Base-by-base conservation (phyloP, 1,284 basidiomycete species). In the Ganoderma multipileum region DNA sequence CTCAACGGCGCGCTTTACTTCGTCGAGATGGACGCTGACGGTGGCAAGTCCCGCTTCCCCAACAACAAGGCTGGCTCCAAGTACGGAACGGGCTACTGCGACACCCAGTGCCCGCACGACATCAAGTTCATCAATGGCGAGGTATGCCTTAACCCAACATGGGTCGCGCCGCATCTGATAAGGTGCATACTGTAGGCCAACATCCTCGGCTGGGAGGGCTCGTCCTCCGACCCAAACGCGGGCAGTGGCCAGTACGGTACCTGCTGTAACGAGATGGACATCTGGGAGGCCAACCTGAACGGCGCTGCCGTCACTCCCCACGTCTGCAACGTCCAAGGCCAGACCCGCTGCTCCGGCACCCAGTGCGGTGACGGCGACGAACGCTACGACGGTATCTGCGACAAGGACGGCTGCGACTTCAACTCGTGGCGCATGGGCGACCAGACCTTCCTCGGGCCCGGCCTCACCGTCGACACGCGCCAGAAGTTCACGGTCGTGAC, bases 251-350 rank as follows among this genome's bases (percentile, higher is more conserved):
- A 76, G 47, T 81, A 75, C 74, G 86, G 86, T 68, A 78, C 84
- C n/a, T 88, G 86, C 82, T 88, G 86, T 74, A 82, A 78, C 70
- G 86, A 87, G 82, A 87, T 87, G 86, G 86, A 87, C 76, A 79
- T 88, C 74, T 87, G 86, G 86, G 86, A 87, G 78, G 87, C 85
- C 71, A 89, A 89, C 81, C 81, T 79, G 61, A 79, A 82, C 70
- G 79, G 85, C 47, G 76, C 83, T 54, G 86, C 86, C 26, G 83
- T 81, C 79, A 87, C 86, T 38, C 85, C 86, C 67, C 86, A 87
- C 78, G 81, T 82, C 63, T 87, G 86, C 78, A 76, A 78, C 61
- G 78, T 79, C 70, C 71, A 74, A 33, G 81, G 81, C 33, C 82
- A 82, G 75, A 82, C 81, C 23, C 76, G 69, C 61, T 84, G 82